These are phyloP conservation scores for Solanum piurae DNA, from an alignment of 257 asterid genomes.

Conservation along the genomic window DNA sequence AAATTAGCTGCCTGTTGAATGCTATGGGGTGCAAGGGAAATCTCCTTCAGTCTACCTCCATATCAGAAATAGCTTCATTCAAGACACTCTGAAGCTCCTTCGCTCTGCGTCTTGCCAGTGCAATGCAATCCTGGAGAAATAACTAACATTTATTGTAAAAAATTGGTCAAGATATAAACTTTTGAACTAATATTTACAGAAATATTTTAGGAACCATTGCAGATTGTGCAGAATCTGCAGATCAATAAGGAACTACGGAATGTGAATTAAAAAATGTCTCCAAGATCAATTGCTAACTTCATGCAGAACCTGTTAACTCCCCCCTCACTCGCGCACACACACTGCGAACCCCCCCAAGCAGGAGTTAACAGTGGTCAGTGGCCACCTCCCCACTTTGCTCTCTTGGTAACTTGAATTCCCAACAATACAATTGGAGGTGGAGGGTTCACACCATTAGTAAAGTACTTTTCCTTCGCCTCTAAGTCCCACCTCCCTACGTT, in stretches of 20 bases:
- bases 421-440: background rate
- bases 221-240: background rate
- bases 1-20: background rate
- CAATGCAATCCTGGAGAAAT: constrained; percentile 55
- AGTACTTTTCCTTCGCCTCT: background rate
- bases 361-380: background rate
- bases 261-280: background rate
- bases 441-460: background rate
- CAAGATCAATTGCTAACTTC: background rate
- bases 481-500: background rate
- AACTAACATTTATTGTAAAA: background rate
- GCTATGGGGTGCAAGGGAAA: background rate
- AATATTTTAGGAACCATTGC: background rate
- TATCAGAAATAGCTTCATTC: constrained; percentile 55
- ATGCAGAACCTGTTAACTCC: background rate
- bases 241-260: background rate
- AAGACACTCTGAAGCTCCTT: constrained; percentile 54
- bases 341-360: background rate
- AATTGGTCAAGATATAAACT: background rate
- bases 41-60: constrained; percentile 49
- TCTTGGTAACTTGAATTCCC: background rate
- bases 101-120: constrained; percentile 47
- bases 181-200: background rate
- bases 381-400: background rate
- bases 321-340: background rate